Evolutionary conservation across 768 basidiomycete genomes (phyloP), one percentile per base, ranked within the genome.

Genomic region (Leccinum boreale): DNA sequence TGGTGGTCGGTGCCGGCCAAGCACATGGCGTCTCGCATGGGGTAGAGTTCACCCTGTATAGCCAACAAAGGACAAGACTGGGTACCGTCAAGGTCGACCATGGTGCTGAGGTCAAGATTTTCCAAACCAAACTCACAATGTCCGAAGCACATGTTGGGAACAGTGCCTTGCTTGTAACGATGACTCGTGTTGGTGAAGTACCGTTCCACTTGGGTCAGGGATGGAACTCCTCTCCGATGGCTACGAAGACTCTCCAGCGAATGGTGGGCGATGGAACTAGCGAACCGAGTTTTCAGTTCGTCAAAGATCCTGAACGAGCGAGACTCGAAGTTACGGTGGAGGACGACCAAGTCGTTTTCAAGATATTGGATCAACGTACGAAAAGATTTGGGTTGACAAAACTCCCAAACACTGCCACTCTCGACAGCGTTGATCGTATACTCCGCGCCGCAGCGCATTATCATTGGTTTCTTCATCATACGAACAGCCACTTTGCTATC

Each of bases 21-120:
- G 66, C 63, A 3, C 68, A 74, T 33, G 73, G 71, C 2, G 47
- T 73, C 42, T 46, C 57, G 0, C 35, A 15, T 7, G 64, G 60
- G 4, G 58, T 58, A 3, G 51, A 62, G 10, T 61, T 73, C 46
- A 63, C 58, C 26, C 29, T 73, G 15, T 70, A 66, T 46, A 23
- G 17, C 19, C 19, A 58, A 3, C 12, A 33, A 23, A 56, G 36
- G 11, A 28, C 17, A 26, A 33, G 17, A 10, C 26, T 49, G 33
- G 36, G 33, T 14, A 10, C 12, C 7, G 44, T 67, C 21, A 45
- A 50, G 19, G 58, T 42, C n/a, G 39, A 42, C n/a, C 39, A 1
- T 42, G 10, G n/a, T n/a, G 39, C 39, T 19, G n/a, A 42, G 39
- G 39, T 42, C n/a, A n/a, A 42, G n/a, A 19, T 59, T 28, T 67